Conservation (phyloP, 2,329 filamentous ascomycete genomes). For the Stagonosporopsis rhizophila region DNA sequence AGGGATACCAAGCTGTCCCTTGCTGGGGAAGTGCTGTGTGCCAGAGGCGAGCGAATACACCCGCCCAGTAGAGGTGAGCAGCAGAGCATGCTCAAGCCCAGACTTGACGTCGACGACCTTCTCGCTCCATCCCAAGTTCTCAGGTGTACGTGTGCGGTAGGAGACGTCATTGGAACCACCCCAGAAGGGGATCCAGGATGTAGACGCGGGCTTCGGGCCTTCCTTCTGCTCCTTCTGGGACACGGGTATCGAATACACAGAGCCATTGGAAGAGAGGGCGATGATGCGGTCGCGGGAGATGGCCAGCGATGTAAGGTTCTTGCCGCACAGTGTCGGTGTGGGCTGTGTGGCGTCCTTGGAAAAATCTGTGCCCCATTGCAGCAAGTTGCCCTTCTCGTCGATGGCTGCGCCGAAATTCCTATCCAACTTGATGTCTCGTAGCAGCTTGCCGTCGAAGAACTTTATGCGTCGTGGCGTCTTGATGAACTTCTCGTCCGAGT, state of each 20-base stretch:
- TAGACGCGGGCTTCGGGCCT: conserved; percentile 69
- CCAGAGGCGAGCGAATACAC: conserved; percentile 89
- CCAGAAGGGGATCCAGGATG: conserved; percentile 80
- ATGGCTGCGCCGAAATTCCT: conserved; percentile 84
- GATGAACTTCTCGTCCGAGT: conserved; percentile 76
- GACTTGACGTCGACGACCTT: conserved; percentile 75
- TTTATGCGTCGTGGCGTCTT: conserved; percentile 80
- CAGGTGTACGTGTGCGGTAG: conserved; percentile 75
- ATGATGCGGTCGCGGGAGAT: conserved; percentile 85
- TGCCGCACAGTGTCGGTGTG: conserved; percentile 76
- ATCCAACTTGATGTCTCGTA: conserved; percentile 88
- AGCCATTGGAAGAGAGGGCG: conserved; percentile 75
- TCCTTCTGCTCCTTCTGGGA: conserved; percentile 73
- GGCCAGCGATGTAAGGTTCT: conserved; percentile 77
- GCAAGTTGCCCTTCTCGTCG: conserved; percentile 82
- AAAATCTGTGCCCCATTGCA: conserved; percentile 89
- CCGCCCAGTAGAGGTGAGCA: conserved; percentile 84
- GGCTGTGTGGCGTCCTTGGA: conserved; percentile 70
- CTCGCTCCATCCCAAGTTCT: conserved; percentile 71
- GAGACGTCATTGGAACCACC: conserved; percentile 65
- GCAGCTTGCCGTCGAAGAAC: conserved; percentile 83
- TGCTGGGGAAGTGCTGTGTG: conserved; percentile 76
- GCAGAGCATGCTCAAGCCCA: conserved; percentile 83
- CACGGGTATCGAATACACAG: conserved; percentile 84
- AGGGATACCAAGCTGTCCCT: conserved; percentile 86